Conservation (phyloP, 1,284 basidiomycete species). For the Fomitopsis betulina region DNA sequence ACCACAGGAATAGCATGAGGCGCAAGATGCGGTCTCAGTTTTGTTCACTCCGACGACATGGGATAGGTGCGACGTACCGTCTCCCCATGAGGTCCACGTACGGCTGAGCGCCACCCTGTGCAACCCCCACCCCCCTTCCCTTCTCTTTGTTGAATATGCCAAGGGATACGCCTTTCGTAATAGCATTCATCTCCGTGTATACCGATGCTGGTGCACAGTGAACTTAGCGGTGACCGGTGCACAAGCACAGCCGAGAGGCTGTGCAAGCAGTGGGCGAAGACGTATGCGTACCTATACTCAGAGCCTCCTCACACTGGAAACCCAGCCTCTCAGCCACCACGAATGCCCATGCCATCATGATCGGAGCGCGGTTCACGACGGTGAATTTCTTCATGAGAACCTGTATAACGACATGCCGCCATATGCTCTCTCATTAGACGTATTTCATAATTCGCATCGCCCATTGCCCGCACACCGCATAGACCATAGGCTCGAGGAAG, state of each 20-base stretch:
- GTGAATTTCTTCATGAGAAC: constrained; percentile 54
- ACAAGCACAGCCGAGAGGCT: constrained; percentile 8
- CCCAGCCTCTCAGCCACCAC: constrained; percentile 82
- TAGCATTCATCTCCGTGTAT: constrained; percentile 89
- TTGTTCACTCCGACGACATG: background rate
- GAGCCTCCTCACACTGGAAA: constrained; percentile 83
- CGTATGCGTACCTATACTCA: constrained; percentile 69
- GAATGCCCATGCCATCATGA: constrained; percentile 92
- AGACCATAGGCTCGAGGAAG: background rate
- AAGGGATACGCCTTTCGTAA: constrained; percentile 78
- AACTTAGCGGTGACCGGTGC: constrained; percentile 10
- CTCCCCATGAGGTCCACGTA: constrained; percentile 90
- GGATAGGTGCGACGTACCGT: constrained; percentile 46
- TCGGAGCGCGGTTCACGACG: constrained; percentile 86
- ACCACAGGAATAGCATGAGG: background rate
- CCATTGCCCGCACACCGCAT: background rate
- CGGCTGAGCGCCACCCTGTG: constrained; percentile 72
- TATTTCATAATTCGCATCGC: background rate
- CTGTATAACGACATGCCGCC: constrained; percentile 31
- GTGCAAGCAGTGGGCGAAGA: constrained; percentile 7
- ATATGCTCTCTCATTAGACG: background rate
- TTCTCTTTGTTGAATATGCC: constrained; percentile 64
- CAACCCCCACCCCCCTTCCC: constrained; percentile 49
- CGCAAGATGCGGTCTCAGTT: background rate
- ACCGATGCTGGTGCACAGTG: constrained; percentile 59